Percentiles rank a stretch among this genome's conserved stretches.
Evolutionary conservation across 139 green algal genomes (phyloP).

Genomic region (Asterochloris erici): DNA sequence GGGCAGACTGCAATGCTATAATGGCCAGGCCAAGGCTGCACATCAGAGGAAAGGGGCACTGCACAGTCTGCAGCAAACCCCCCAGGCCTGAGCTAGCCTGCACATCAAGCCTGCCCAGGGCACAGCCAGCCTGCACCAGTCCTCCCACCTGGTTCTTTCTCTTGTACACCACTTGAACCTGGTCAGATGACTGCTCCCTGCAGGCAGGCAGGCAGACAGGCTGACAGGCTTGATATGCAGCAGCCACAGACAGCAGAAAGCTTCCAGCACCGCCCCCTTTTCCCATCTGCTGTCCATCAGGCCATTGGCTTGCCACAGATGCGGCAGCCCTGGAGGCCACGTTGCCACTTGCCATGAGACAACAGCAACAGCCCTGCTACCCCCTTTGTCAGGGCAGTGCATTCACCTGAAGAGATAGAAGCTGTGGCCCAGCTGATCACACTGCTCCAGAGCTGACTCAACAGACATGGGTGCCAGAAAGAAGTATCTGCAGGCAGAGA

Average conservation of each 20-base stretch:
- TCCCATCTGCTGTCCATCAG: background rate
- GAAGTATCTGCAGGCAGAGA: conserved; percentile 27
- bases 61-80: too few species aligned
- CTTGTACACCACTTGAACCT: conserved; percentile 20
- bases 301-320: background rate
- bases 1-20: too few species aligned
- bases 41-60: too few species aligned
- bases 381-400: background rate
- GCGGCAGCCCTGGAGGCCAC: background rate
- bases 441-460: conserved; percentile 54
- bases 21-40: too few species aligned
- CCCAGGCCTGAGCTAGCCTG: too few species aligned
- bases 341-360: background rate
- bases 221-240: conserved; percentile 38
- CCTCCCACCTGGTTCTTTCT: background rate
- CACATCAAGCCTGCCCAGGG: too few species aligned
- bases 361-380: background rate
- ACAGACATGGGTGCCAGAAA: conserved; percentile 45
- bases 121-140: too few species aligned
- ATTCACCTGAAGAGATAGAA: background rate
- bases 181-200: conserved; percentile 28
- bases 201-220: conserved; percentile 53
- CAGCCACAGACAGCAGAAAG: background rate
- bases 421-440: conserved; percentile 13
- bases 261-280: background rate